Conservation (phyloP, 129 eudicot species). For the Artemisia argyi region DNA sequence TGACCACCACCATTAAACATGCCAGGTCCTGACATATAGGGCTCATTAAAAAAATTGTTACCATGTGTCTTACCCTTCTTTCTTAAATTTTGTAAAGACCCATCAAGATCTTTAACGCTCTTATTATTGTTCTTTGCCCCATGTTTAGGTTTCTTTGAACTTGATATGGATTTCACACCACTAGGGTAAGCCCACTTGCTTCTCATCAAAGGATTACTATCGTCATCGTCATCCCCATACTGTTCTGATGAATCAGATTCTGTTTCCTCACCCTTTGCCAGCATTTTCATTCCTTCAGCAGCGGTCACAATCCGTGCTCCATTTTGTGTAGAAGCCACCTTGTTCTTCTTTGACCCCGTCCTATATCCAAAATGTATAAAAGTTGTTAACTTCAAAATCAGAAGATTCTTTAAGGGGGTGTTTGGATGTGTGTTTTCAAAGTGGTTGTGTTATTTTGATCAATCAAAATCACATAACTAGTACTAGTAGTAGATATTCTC, state of each 20-base stretch:
- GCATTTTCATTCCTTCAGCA: constrained; percentile 45
- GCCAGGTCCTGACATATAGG: no score
- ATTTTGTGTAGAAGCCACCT: constrained; percentile 42
- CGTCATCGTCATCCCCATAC: constrained; percentile 55
- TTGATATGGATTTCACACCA: constrained; percentile 46
- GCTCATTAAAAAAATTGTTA: constrained; percentile 29
- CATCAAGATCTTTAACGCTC: constrained; percentile 34
- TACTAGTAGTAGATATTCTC: neutral
- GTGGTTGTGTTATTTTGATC: neutral
- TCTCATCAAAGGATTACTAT: constrained; percentile 86
- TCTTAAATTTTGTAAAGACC: constrained; percentile 40
- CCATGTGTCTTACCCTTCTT: constrained; percentile 59
- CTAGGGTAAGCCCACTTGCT: constrained; percentile 85
- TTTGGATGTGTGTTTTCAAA: neutral
- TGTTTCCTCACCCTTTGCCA: constrained; percentile 69
- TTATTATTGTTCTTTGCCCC: constrained; percentile 43
- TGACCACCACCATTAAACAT: constrained; percentile 30
- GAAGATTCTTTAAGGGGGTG: constrained; percentile 7
- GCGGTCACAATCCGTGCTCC: constrained; percentile 48
- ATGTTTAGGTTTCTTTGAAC: constrained; percentile 44
- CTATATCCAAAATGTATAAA: constrained; percentile 33
- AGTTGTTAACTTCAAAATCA: neutral
- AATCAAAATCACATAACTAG: neutral
- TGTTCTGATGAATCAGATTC: constrained; percentile 90
- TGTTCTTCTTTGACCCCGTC: constrained; percentile 42